Evolutionary conservation across 225 moss, liverwort and hornwort species (phyloP), one percentile per base, ranked within the genome.

Genomic region (Pseudoscleropodium purum): DNA sequence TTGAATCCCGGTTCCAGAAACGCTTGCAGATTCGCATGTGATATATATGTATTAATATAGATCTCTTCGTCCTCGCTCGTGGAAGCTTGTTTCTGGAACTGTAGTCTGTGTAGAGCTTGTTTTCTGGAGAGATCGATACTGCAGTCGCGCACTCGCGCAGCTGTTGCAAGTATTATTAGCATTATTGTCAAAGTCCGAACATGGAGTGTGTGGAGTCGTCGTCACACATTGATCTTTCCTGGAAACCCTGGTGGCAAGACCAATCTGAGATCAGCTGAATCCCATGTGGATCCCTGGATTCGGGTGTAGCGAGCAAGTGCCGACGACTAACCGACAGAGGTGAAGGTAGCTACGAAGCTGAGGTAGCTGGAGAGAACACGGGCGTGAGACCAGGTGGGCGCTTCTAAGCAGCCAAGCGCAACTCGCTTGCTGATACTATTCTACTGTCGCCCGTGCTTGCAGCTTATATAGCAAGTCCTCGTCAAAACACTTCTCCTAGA

Each of bases 111-210:
- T 26, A 18, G 59, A n/a, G 39, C 18, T 79, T 60, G 30, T 81
- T 81, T 61, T 61, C 81, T 41, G 41, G 60, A 81, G 13, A 61
- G 81, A 61, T 61, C 41, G 60, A 61, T 19, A 11, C 27, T 59
- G 59, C 41, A 30, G 0, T 3, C 41, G 11, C 5, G 59, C 41
- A 30, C 0, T 3, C 41, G 11, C 5, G 29, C 41, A 30, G 41
- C 30, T 41, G 61, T 31, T 45, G 56, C 41, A 36, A 29, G 87
- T 89, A 91, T 89, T 91, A 89, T 87, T 91, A 84, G 91, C 49
- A 82, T 10, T 36, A 61, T 88, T 61, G 81, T 82, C 88, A 83
- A 88, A 26, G 82, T 33, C 10, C 29, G 10, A 83, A 83, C 65
- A 61, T 63, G 74, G 88, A 75, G 56, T 33, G 15, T 45, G 45